Base-by-base conservation (phyloP, 805 yeast species). In the Pichia kluyveri region DNA sequence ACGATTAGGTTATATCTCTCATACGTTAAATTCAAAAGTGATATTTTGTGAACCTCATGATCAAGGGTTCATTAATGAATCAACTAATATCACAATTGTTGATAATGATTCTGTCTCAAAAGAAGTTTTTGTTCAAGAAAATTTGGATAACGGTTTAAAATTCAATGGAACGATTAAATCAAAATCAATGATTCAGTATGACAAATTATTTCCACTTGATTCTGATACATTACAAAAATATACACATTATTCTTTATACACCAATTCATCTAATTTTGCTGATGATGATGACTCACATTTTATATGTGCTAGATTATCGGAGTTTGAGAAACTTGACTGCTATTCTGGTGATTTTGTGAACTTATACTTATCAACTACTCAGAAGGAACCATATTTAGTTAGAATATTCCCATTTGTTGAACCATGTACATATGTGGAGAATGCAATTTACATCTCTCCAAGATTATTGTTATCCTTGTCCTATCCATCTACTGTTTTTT, bases 41-140 rank as follows among this genome's bases (percentile, higher is more conserved):
- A 55, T 76, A 4, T 71, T 81, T 26, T 78, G 88, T 60, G 95
- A 86, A 55, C 95, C 95, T 0, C 71, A 78, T 2, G 77, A 75
- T 40, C 95, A 86, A 59, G 96, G 96, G 0, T 54, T 60, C 8
- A 56, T 83, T 1, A 61, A 66, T 19, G 48, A 53, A 1, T 61
- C 63, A 1, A 80, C 91, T 0, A 68, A 68, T n/a, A 64, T 86
- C 3, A 73, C 80, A 3, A 63, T 85, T 31, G 74, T 81, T 17
- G 74, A 71, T 50, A 46, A 46, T 23, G 41, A 49, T 14, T 18
- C 42, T 28, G 15, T 27, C 7, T 17, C 18, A 5, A 32, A 7
- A 2, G 36, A 40, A 2, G 19, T 8, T 23, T 26, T 15, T 17
- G 27, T 4, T 11, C 8, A 5, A 18, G 8, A 8, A 5, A 28